phyloP scores from a whole-genome alignment of 2,329 filamentous ascomycete species.

The Chalara sp. region DNA sequence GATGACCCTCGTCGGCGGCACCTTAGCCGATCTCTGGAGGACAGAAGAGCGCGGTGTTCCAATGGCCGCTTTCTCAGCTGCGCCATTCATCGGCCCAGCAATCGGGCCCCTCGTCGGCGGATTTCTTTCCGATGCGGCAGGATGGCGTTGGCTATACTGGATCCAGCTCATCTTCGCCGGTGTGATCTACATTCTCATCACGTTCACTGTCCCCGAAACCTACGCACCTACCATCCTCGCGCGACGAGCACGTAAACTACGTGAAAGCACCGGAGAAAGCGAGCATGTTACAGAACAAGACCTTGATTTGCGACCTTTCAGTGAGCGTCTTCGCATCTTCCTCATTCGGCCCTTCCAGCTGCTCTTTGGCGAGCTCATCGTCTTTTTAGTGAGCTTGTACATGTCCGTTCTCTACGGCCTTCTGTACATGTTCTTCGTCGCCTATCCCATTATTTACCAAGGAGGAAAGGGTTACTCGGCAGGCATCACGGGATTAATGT shows the following conservation, averaged over 20 bases:
- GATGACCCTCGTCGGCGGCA: conserved; percentile 81
- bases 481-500: conserved; percentile 74
- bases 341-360: conserved; percentile 79
- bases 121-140: conserved; percentile 60
- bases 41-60: conserved; percentile 79
- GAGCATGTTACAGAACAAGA: conserved; percentile 75
- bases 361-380: conserved; percentile 76
- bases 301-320: conserved; percentile 63
- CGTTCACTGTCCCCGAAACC: conserved; percentile 85
- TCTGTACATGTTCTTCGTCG: conserved; percentile 41
- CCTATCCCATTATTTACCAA: conserved; percentile 59
- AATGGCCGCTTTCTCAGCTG: conserved; percentile 80
- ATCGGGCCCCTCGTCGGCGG: conserved; percentile 73
- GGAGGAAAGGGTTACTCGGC: conserved; percentile 72
- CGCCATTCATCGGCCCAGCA: conserved; percentile 76
- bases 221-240: conserved; percentile 76
- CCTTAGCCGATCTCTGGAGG: conserved; percentile 75
- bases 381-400: conserved; percentile 76
- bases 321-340: conserved; percentile 66
- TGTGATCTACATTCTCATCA: conserved; percentile 66
- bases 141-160: conserved; percentile 86
- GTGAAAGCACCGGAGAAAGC: conserved; percentile 58
- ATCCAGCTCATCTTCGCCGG: conserved; percentile 72
- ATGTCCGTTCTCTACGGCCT: conserved; percentile 70
- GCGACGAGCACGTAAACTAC: conserved; percentile 62